Percentiles rank a stretch among this genome's conserved stretches.
These are phyloP conservation scores for Pseudocercospora fuligena DNA, from an alignment of 2,329 filamentous ascomycete genomes.

Conservation along the genomic window DNA sequence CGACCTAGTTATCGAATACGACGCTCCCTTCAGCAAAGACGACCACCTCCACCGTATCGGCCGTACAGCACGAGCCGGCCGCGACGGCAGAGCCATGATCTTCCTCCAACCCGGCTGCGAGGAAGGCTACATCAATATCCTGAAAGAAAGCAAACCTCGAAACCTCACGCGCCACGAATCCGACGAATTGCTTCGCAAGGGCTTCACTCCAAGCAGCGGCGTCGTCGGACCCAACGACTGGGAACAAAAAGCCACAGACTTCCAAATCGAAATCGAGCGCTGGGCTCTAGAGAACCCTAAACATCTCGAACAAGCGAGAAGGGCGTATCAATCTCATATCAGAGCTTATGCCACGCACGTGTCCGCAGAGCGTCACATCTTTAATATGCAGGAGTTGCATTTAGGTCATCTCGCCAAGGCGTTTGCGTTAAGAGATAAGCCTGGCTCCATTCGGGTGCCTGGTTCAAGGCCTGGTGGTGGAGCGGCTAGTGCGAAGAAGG, in stretches of 20 bases:
- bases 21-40: constrained; percentile 89
- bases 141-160: constrained; percentile 70
- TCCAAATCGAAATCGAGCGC: constrained; percentile 68
- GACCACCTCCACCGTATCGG: constrained; percentile 96
- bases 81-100: constrained; percentile 81
- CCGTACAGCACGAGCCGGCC: constrained; percentile 89
- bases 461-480: constrained; percentile 56
- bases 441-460: constrained; percentile 71
- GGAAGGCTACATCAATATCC: constrained; percentile 82
- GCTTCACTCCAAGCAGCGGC: constrained; percentile 52
- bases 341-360: constrained; percentile 94
- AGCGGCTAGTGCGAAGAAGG: constrained; percentile 48
- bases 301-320: constrained; percentile 78
- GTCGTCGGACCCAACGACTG: constrained; percentile 56
- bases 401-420: constrained; percentile 92
- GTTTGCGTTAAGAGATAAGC: constrained; percentile 86
- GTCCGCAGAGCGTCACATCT: constrained; percentile 80
- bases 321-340: constrained; percentile 89
- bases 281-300: constrained; percentile 68
- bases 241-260: constrained; percentile 70
- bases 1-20: constrained; percentile 93
- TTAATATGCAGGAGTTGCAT: constrained; percentile 90
- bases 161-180: constrained; percentile 62
- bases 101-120: constrained; percentile 91
- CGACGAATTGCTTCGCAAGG: constrained; percentile 70